Evolutionary conservation across 2,329 filamentous ascomycete genomes (phyloP), one percentile per base, ranked within the genome.

Genomic region (Colletotrichum chrysophilum): DNA sequence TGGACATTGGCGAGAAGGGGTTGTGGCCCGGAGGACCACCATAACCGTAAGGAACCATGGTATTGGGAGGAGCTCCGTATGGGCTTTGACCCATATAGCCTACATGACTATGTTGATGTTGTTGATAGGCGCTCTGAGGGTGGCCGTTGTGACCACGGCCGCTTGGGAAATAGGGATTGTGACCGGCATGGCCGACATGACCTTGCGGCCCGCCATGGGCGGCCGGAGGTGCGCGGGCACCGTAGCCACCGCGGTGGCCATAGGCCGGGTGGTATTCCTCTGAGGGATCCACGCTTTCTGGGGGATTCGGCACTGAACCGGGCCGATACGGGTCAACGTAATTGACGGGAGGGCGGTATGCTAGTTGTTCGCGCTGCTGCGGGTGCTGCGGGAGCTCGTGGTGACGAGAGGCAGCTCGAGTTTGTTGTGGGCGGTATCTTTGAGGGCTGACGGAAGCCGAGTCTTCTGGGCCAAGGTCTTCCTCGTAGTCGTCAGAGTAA

Each of bases 211-310:
- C 71, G n/a, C 24, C 56, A 55, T 75, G 78, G 79, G 79, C 76
- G 18, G 69, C 28, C 43, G 73, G 71, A 32, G 71, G 73, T 52
- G 70, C 77, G 34, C 76, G 77, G 43, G 26, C 70, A 32, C 52
- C 66, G 26, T 75, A 75, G 14, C 71, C 74, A 38, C 71, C 65
- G 14, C 52, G 76, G 32, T 66, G 84, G 84, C 86, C 88, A 87
- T 84, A 86, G 79, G 72, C 64, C 34, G 80, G 83, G 77, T 86
- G 84, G 81, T 89, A 93, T n/a, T 94, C 92, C 28, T 94, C 92
- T 24, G 88, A 88, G 43, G 90, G 90, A 82, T 94, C 93, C 86
- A 90, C 88, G 82, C 89, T 94, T 86, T 91, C 90, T 71, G 91
- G 87, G 78, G 89, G 87, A 77, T 87, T 86, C 78, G 90, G 89